phyloP scores from a whole-genome alignment of 2,329 filamentous ascomycete genomes.

The Epichloe sp. region DNA sequence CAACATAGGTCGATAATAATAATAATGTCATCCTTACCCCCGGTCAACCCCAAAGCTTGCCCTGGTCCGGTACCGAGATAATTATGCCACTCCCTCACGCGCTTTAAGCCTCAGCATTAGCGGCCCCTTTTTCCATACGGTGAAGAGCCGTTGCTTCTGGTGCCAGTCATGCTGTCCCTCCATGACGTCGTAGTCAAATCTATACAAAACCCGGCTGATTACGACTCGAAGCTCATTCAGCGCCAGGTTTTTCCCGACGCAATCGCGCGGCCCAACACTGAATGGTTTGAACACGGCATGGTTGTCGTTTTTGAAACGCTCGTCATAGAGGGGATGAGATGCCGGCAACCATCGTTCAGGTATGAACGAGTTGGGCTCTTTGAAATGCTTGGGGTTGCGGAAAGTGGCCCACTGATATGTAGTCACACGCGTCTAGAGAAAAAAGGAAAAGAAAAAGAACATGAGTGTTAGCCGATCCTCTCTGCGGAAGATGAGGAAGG shows the following conservation, averaged over 20 bases:
- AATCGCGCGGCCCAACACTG: conserved; percentile 24
- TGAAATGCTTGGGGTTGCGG: conserved; percentile 30
- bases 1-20: too few species aligned
- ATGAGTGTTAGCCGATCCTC: not conserved
- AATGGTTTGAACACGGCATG: conserved; percentile 24
- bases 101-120: conserved; percentile 5
- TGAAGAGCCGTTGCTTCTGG: conserved; percentile 8
- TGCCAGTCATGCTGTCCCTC: conserved; percentile 15
- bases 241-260: conserved; percentile 28
- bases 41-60: too few species aligned
- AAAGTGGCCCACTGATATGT: conserved; percentile 33
- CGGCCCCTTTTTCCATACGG: conserved; percentile 11
- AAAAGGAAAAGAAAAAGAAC: not conserved
- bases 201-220: conserved; percentile 28
- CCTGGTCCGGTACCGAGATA: too few species aligned
- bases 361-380: conserved; percentile 28
- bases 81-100: not conserved
- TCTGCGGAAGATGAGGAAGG: too few species aligned
- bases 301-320: conserved; percentile 26
- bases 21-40: too few species aligned
- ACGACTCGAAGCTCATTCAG: conserved; percentile 35
- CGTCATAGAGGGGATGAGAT: conserved; percentile 18
- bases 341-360: conserved; percentile 32
- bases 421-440: conserved; percentile 24
- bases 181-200: conserved; percentile 27